Evolutionary conservation across 257 asterid genomes (phyloP), one percentile per base, ranked within the genome.

Genomic region (Orobanche coerulescens): DNA sequence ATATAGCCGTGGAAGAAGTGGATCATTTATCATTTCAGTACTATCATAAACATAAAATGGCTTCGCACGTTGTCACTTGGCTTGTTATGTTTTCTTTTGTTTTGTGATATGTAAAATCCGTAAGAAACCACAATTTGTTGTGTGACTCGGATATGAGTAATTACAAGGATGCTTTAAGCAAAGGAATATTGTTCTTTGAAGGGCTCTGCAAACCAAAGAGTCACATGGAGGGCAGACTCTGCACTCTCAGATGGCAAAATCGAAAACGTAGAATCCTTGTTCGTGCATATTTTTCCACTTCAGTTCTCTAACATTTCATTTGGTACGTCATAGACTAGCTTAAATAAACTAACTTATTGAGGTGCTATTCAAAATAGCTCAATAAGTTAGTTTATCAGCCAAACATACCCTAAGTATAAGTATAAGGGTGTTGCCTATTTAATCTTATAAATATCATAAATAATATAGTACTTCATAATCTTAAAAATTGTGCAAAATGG

Each of bases 161-260:
- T 44, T 90, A 86, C 60, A 37, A 64, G 28, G 87, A 81, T 58
- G 94, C 93, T 24, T 66, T 90, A 4, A 46, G 58, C 68, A 90
- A 87, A 81, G 84, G 71, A 15, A 79, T 90, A 47, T 54, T 90
- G 56, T 90, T 87, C 81, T 87, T 90, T n/a, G 90, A 87, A 78
- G 97, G 93, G 1, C 97, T 90, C 94, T 0, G 53, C 74, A 0
- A 53, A 20, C 37, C 97, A 82, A 61, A 64, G 85, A 58, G 97
- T 72, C 12, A 65, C 49, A 20, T 90, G 97, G 95, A 79, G 97
- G 49, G 97, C 76, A 3, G 82, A 87, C 61, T 90, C 95, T 6
- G 94, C 90, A 4, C 82, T 87, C 47, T 25, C 73, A 0, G 97
- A 90, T 65, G 95, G 94, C 37, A 23, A 9, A 5, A 37, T 44